A percentile compares a stretch with the other conserved stretches of the same genome.
Conservation (phyloP, 2,329 filamentous ascomycete genomes). For the Atkinsonella texensis region DNA sequence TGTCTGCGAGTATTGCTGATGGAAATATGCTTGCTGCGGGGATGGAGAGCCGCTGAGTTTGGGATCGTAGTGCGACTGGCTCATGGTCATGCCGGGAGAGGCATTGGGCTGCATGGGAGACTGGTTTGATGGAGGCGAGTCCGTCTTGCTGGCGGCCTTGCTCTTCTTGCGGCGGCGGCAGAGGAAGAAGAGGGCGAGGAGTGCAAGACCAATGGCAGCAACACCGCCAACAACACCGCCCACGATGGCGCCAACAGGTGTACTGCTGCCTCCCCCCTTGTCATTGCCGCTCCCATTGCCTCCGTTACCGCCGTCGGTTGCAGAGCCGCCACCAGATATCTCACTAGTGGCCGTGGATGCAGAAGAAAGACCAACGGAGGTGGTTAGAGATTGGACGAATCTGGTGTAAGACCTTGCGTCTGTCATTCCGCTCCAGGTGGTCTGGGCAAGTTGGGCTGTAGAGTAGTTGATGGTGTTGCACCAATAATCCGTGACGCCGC, state of each 20-base stretch:
- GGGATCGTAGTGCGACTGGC: constrained; percentile 16
- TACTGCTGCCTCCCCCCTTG: constrained; percentile 6
- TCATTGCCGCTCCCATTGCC: constrained; percentile 2
- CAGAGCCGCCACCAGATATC: background rate
- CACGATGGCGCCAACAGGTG: constrained; percentile 24
- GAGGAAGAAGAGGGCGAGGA: constrained; percentile 19
- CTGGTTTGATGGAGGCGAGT: constrained; percentile 2
- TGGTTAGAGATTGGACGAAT: background rate
- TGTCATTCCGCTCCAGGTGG: constrained; percentile 28
- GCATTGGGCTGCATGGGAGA: constrained; percentile 2
- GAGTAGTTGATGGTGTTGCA: constrained; percentile 25
- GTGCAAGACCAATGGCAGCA: constrained; percentile 19
- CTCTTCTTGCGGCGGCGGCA: constrained; percentile 20
- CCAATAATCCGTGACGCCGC: constrained; percentile 31
- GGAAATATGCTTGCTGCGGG: constrained; percentile 10
- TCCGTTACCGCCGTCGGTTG: constrained; percentile 1
- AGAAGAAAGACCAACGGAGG: background rate
- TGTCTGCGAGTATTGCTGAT: constrained; percentile 11
- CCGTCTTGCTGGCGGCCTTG: constrained; percentile 4
- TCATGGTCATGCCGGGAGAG: constrained; percentile 2
- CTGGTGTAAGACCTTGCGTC: constrained; percentile 2
- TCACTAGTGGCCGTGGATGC: constrained; percentile 2
- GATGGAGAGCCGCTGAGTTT: constrained; percentile 10
- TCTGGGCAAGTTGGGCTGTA: constrained; percentile 23
- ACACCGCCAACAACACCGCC: constrained; percentile 27